phyloP scores from a whole-genome alignment of 179 eudicot species.

The Patellifolia procumbens region DNA sequence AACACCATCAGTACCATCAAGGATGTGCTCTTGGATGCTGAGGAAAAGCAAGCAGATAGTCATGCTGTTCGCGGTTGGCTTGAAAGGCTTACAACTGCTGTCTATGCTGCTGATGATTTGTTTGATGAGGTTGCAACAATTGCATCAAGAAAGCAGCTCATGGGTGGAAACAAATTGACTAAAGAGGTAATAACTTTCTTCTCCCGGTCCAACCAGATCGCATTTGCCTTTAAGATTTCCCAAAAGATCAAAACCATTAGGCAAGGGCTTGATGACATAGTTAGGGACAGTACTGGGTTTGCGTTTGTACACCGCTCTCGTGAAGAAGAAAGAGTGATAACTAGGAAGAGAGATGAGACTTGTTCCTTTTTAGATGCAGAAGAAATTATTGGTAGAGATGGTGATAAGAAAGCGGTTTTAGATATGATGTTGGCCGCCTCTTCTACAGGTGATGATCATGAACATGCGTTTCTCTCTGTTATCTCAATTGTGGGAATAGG shows the following conservation, averaged over 20 bases:
- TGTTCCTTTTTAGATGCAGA: constrained; percentile 17
- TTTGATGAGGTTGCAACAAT: constrained; percentile 32
- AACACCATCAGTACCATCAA: constrained; percentile 15
- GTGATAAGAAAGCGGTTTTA: constrained; percentile 13
- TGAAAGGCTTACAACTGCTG: constrained; percentile 19
- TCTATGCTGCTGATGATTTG: constrained; percentile 34
- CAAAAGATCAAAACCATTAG: constrained; percentile 11
- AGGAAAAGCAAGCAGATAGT: constrained; percentile 26
- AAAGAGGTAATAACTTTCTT: constrained; percentile 25
- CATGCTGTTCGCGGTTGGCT: constrained; percentile 33
- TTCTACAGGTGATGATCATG: background rate
- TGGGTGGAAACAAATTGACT: background rate
- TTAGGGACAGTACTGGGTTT: background rate
- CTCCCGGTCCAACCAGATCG: constrained; percentile 21
- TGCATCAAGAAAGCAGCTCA: background rate
- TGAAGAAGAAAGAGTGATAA: background rate
- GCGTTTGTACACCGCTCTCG: background rate
- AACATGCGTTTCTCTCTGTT: background rate
- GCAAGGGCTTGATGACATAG: constrained; percentile 19
- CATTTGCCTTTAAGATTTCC: background rate
- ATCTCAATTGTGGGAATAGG: background rate
- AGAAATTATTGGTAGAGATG: constrained; percentile 14
- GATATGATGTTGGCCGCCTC: background rate
- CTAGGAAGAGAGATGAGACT: constrained; percentile 10
- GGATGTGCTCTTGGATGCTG: constrained; percentile 27